Conservation (phyloP, 2,329 filamentous ascomycete genomes). For the Venturia carpophila region DNA sequence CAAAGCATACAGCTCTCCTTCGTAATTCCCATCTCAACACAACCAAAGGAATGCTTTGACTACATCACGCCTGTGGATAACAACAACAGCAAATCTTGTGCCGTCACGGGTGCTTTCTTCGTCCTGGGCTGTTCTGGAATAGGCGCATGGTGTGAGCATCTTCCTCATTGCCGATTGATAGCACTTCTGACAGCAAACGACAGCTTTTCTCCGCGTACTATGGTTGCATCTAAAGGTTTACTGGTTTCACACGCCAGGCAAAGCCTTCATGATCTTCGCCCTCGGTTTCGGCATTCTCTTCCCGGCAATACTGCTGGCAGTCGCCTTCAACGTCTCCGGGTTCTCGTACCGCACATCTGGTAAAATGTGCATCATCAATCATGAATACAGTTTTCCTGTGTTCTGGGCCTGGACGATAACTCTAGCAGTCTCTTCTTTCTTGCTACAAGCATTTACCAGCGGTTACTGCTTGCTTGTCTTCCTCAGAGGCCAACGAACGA, state of each 20-base stretch:
- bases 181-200: constrained; percentile 5
- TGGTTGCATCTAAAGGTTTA: constrained; percentile 35
- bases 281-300: constrained; percentile 28
- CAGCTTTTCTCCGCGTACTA: constrained; percentile 29
- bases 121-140: constrained; percentile 66
- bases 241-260: constrained; percentile 30
- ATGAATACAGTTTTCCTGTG: constrained; percentile 28
- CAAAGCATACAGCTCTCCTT: constrained; percentile 58
- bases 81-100: constrained; percentile 64
- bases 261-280: constrained; percentile 27
- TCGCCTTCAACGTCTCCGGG: constrained; percentile 27
- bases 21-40: constrained; percentile 67
- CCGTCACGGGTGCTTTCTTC: constrained; percentile 69
- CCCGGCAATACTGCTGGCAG: constrained; percentile 28
- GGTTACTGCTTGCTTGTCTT: constrained; percentile 1
- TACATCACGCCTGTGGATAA: constrained; percentile 80
- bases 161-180: constrained; percentile 13
- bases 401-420: constrained; percentile 34
- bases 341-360: constrained; percentile 34
- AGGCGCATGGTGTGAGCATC: constrained; percentile 63
- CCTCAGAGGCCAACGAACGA: not conserved
- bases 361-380: constrained; percentile 30
- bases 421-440: constrained; percentile 26
- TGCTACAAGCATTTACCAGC: constrained; percentile 24
- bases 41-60: constrained; percentile 64